A percentile compares a stretch with the other conserved stretches of the same genome.
These are phyloP conservation scores for Coemansia sp. DNA, from an alignment of 192 early-diverging fungal genomes.

Conservation along the genomic window DNA sequence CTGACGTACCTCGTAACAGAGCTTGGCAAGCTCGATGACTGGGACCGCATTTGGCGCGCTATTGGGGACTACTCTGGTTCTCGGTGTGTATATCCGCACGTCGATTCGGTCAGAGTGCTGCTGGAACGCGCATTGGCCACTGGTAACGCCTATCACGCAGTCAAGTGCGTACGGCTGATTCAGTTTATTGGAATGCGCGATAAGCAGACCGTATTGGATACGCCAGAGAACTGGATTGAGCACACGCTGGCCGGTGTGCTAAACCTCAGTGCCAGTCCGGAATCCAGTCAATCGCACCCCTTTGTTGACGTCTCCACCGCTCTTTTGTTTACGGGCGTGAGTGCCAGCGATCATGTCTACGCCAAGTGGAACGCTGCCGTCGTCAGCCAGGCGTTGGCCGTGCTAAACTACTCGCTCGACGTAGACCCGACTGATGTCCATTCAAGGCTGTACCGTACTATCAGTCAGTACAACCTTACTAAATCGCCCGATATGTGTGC, in stretches of 20 bases:
- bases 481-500: not conserved
- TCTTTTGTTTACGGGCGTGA: constrained; percentile 4
- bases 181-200: not conserved
- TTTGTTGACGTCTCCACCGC: constrained; percentile 5
- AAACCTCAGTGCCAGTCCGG: not conserved
- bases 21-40: constrained; percentile 18
- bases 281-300: not conserved
- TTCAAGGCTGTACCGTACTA: not conserved
- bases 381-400: not conserved
- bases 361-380: constrained; percentile 2
- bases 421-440: not conserved
- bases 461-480: not conserved
- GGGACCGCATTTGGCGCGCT: constrained; percentile 37
- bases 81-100: not conserved
- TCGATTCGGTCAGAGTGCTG: constrained; percentile 1
- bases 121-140: constrained; percentile 22
- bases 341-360: constrained; percentile 5
- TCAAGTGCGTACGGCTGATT: constrained; percentile 15
- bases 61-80: not conserved
- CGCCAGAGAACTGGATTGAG: constrained; percentile 8
- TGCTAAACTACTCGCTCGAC: not conserved
- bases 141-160: constrained; percentile 17
- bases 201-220: not conserved
- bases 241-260: not conserved
- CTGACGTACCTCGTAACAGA: constrained; percentile 11